Percentiles rank a stretch among this genome's conserved stretches.
Evolutionary conservation across 2,329 filamentous ascomycete species (phyloP).

Genomic region (Claviceps pazoutovae): DNA sequence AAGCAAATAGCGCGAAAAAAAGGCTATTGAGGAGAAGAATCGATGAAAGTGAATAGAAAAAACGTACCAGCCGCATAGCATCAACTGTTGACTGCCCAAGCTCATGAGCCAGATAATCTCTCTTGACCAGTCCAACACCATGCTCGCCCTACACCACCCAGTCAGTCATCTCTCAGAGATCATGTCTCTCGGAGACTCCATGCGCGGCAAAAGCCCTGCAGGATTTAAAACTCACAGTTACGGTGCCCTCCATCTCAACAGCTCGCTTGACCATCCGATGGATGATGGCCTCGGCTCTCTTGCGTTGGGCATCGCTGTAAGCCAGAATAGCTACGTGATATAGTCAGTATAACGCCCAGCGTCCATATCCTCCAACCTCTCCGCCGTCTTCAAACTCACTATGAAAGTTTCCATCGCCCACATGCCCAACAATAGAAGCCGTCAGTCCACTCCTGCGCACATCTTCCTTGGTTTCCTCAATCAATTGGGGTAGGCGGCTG

Average conservation of each 20-base stretch:
- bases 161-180: neutral
- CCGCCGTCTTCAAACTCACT: slow-evolving; percentile 18
- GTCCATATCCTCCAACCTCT: neutral
- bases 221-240: slow-evolving; percentile 35
- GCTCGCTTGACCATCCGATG: slow-evolving; percentile 78
- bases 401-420: slow-evolving; percentile 71
- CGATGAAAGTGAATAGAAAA: neutral
- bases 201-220: slow-evolving; percentile 9
- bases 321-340: slow-evolving; percentile 34
- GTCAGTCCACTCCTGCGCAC: slow-evolving; percentile 29
- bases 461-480: slow-evolving; percentile 52
- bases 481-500: slow-evolving; percentile 56
- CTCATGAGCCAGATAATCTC: slow-evolving; percentile 70
- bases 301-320: slow-evolving; percentile 52
- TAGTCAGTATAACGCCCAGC: neutral
- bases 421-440: slow-evolving; percentile 51
- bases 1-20: neutral
- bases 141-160: slow-evolving; percentile 50
- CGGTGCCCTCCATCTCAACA: slow-evolving; percentile 72
- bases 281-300: slow-evolving; percentile 55
- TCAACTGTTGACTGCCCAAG: slow-evolving; percentile 62
- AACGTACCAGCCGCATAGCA: slow-evolving; percentile 61
- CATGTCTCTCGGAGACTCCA: neutral
- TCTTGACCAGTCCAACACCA: slow-evolving; percentile 70
- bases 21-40: neutral